phyloP scores from a whole-genome alignment of 1,139 yeast species.

The Zygoascus hellenicus region DNA sequence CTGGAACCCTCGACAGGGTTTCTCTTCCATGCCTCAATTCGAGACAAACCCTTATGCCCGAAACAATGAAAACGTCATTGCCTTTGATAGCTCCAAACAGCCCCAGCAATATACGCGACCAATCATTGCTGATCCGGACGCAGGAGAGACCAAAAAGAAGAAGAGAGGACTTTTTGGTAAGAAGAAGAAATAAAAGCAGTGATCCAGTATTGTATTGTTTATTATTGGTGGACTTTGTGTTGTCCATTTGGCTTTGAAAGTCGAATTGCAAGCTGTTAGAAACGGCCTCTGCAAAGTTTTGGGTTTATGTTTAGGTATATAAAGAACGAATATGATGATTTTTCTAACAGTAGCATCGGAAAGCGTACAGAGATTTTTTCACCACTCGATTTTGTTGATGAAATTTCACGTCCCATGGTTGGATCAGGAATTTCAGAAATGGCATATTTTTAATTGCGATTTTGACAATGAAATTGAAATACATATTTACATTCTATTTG shows the following conservation, averaged over 20 bases:
- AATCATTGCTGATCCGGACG: constrained; percentile 16
- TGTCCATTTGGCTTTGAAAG: too few species aligned
- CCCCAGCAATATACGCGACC: constrained; percentile 19
- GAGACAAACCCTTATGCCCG: constrained; percentile 38
- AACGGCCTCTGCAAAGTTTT: too few species aligned
- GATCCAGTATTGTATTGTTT: too few species aligned
- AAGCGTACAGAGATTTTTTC: too few species aligned
- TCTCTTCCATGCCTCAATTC: constrained; percentile 40
- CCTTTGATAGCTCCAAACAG: constrained; percentile 27
- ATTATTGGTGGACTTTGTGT: too few species aligned
- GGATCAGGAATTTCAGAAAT: too few species aligned
- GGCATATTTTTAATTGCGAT: not conserved
- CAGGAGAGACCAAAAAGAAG: constrained; percentile 49
- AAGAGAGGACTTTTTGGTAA: constrained; percentile 72
- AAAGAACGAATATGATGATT: too few species aligned
- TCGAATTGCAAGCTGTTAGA: too few species aligned
- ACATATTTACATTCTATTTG: not conserved
- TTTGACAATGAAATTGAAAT: not conserved
- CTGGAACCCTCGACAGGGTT: constrained; percentile 63
- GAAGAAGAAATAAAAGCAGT: constrained; percentile 42
- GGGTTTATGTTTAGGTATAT: too few species aligned
- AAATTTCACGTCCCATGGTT: too few species aligned
- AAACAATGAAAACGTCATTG: constrained; percentile 40
- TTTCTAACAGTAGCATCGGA: too few species aligned
- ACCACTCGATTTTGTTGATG: too few species aligned